phyloP scores from a whole-genome alignment of 176 grass and related monocot genomes.

The Paspalum vaginatum region DNA sequence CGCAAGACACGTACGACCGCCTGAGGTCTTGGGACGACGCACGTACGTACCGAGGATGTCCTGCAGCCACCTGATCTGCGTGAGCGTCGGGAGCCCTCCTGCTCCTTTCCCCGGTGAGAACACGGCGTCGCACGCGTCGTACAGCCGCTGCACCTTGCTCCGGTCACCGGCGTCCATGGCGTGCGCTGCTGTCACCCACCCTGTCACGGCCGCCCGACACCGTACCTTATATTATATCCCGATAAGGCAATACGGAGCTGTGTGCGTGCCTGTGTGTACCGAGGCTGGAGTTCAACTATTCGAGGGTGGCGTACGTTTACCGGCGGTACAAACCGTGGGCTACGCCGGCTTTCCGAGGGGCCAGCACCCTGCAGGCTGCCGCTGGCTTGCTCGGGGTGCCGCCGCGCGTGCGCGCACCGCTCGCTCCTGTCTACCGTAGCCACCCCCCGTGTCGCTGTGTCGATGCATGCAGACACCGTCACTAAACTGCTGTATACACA shows the following conservation, averaged over 20 bases:
- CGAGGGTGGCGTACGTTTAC: neutral
- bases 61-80: conserved; percentile 52
- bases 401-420: neutral
- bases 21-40: neutral
- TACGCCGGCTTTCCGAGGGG: neutral
- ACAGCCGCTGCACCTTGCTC: conserved; percentile 62
- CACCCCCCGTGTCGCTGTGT: neutral
- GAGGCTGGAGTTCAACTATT: neutral
- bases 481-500: neutral
- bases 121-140: conserved; percentile 48
- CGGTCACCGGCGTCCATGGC: conserved; percentile 22
- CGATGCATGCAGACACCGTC: neutral
- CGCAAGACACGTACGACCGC: no score
- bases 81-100: conserved; percentile 28
- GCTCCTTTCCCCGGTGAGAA: conserved; percentile 43
- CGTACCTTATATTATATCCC: no score
- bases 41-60: conserved; percentile 41
- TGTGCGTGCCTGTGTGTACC: neutral
- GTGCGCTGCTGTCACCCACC: neutral
- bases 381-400: neutral
- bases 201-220: neutral
- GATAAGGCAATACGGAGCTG: neutral
- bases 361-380: neutral
- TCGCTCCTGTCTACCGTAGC: neutral
- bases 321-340: conserved; percentile 29